Evolutionary conservation across 2,329 filamentous ascomycete species (phyloP), one percentile per base, ranked within the genome.

Genomic region (Aspergillus sp.): DNA sequence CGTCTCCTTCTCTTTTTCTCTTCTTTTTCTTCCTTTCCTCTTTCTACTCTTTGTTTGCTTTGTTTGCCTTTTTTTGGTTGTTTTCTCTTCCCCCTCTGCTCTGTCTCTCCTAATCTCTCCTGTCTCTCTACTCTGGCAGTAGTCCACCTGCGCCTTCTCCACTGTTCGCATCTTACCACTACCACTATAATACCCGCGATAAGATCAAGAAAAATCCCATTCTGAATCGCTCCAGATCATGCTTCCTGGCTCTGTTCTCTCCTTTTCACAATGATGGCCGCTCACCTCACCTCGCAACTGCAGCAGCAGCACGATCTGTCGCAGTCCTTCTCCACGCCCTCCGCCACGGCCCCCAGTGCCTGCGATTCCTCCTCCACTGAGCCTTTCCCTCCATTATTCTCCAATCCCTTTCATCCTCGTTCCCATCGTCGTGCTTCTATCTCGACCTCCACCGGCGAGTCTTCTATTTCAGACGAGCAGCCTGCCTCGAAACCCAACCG

Each of bases 261-360:
- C 12, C 42, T 42, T 44, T 52, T 48, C 52, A 54, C 36, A 8
- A 63, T 60, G 55, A 65, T 60, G 53, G 59, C 57, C 42, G 54
- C 63, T 64, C 59, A 65, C 52, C 43, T 58, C 44, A 54, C 50
- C 53, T 55, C 50, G 53, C 56, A 54, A 52, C 50, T 54, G 4
- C 50, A 51, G 49, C 50, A 51, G 49, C 62, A 65, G 57, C 36
- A 19, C 19, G 52, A 58, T 46, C 44, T 55, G 29, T 56, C 56
- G 50, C 52, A 57, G 47, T 62, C 58, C 38, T 52, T 49, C 29
- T 54, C 54, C 35, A 48, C 53, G 19, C 19, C 19, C 19, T 19
- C 19, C 19, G 19, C 19, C 19, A 19, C 41, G 51, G 52, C 44
- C 30, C 48, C 44, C 55, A 58, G 44, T 41, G 51, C 50, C 43